A percentile compares a stretch with the other conserved stretches of the same genome.
phyloP scores from a whole-genome alignment of 768 basidiomycete genomes.

The Boletus pseudopeckii region DNA sequence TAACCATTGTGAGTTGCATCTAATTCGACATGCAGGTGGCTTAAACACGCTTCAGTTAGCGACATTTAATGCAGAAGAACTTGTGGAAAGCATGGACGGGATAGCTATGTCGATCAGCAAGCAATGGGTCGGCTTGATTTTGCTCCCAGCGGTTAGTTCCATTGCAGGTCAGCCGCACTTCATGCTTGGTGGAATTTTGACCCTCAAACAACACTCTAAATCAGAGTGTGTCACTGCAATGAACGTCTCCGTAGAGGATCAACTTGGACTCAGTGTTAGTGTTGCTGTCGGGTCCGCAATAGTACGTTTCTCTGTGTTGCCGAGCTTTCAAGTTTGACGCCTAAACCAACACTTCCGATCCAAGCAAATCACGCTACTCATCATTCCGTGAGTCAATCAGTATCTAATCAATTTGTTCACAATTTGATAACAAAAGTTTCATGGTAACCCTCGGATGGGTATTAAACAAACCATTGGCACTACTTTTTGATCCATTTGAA shows the following conservation, averaged over 20 bases:
- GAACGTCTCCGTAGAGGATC: slow-evolving; percentile 82
- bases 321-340: background rate
- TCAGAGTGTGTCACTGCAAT: slow-evolving; percentile 86
- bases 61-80: slow-evolving; percentile 62
- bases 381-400: slow-evolving; percentile 63
- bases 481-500: slow-evolving; percentile 90
- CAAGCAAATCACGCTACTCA: slow-evolving; percentile 80
- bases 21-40: background rate
- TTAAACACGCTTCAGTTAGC: slow-evolving; percentile 38
- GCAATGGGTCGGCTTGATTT: slow-evolving; percentile 86
- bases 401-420: background rate
- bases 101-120: slow-evolving; percentile 70
- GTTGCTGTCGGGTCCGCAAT: slow-evolving; percentile 81
- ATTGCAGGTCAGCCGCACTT: slow-evolving; percentile 55
- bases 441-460: slow-evolving; percentile 79
- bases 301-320: slow-evolving; percentile 38
- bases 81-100: slow-evolving; percentile 83
- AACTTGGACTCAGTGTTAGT: slow-evolving; percentile 77
- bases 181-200: background rate
- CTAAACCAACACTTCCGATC: background rate
- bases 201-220: background rate
- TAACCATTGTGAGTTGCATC: slow-evolving; percentile 55
- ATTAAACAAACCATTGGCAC: slow-evolving; percentile 71
- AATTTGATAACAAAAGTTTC: slow-evolving; percentile 41
- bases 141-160: slow-evolving; percentile 82